Evolutionary conservation across 2,329 filamentous ascomycete genomes (phyloP).

Genomic region (Diaporthe destruens): DNA sequence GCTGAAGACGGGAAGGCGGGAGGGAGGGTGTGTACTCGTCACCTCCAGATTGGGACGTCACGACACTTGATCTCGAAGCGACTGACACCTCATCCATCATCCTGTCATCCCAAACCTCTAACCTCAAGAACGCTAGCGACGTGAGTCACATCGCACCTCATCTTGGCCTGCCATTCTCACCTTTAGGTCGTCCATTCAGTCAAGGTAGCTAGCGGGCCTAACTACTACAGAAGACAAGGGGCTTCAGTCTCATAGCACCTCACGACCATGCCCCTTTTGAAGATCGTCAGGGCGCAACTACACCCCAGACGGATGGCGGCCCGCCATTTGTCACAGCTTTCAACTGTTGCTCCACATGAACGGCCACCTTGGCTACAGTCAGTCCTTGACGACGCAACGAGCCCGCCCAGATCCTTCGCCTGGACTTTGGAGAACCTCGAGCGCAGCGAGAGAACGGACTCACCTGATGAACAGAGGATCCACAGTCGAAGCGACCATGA

Average conservation of each 20-base stretch:
- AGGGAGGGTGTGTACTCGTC: neutral
- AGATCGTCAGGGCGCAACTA: conserved; percentile 5
- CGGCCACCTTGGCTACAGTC: conserved; percentile 42
- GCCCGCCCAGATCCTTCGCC: conserved; percentile 42
- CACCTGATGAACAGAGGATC: conserved; percentile 37
- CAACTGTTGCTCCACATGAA: conserved; percentile 13
- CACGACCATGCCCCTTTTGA: conserved; percentile 29
- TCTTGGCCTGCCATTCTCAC: neutral
- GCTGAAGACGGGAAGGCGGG: conserved; percentile 2
- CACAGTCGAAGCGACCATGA: conserved; percentile 36
- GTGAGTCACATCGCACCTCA: conserved; percentile 9
- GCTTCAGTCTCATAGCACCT: conserved; percentile 22
- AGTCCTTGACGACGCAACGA: conserved; percentile 37
- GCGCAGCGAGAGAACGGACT: conserved; percentile 1
- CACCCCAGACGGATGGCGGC: neutral
- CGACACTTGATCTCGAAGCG: neutral
- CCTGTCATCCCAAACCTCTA: neutral
- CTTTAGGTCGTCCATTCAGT: neutral
- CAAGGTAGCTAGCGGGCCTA: neutral
- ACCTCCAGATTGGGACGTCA: neutral
- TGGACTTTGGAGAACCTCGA: conserved; percentile 44
- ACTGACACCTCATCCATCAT: neutral
- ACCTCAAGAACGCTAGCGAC: neutral
- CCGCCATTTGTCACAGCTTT: conserved; percentile 17
- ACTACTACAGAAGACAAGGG: neutral